Base-by-base conservation (phyloP, 352 stramenopile genomes). In the Phytophthora europaea region DNA sequence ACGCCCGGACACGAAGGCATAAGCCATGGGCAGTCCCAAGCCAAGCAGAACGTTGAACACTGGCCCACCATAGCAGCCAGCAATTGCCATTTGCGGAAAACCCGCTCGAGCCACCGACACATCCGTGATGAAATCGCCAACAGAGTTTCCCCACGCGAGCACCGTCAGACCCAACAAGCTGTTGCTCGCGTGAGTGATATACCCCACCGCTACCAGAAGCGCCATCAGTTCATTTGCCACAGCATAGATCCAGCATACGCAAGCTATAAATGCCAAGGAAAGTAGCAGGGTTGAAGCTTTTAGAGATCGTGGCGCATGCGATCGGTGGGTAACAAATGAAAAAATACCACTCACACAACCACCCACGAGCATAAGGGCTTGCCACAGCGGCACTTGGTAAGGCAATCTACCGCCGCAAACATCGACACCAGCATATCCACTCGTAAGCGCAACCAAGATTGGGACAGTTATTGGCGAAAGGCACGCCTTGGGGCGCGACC, bases 221-320 rank as follows among this genome's bases (percentile, higher is more conserved):
- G 84, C 87, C 62, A 98, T 87, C 1, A 98, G 65, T 54, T 98
- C 93, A 43, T 84, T 91, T 6, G 94, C 93, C 38, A 98, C 79
- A 2, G 88, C 78, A 75, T 97, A 98, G 71, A 98, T 98, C 95
- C 94, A 98, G 52, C 87, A 87, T 15, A 98, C 91, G 65, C 90
- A 98, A 16, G 95, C 89, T 12, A 84, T 70, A 28, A 97, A 94
- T 6, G 83, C 88, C 22, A 97, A 69, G 8, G 77, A 67, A 43
- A 96, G 79, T 55, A 95, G 82, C n/a, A 91, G 33, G 15, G 82
- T 68, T 40, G 80, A 88, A 47, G 81, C 74, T 40, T 71, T 68
- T 5, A 81, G 40, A 8, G 87, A 91, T 33, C 72, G 82, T 28
- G 85, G 88, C 15, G 85, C 72, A 8, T 82, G 85, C 28, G 81